phyloP scores from a whole-genome alignment of 1,284 basidiomycete genomes.

The Rhizoctonia solani region DNA sequence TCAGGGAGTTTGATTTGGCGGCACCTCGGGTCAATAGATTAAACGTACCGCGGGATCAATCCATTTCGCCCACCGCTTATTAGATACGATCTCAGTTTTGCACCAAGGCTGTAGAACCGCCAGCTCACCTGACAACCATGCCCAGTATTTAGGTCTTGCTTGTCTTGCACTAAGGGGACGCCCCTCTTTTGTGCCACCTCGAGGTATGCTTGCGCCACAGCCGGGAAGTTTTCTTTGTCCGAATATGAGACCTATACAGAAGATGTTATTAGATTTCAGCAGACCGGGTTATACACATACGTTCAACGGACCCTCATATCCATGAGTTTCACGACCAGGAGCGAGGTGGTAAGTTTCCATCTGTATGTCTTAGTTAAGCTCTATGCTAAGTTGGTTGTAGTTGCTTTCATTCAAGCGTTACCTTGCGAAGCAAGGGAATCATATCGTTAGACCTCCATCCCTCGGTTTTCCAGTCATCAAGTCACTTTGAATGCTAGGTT shows the following conservation, averaged over 20 bases:
- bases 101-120: background rate
- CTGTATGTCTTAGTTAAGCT: background rate
- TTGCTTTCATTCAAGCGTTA: background rate
- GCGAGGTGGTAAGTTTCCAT: constrained; percentile 18
- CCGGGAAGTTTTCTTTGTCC: constrained; percentile 6
- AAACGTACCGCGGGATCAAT: constrained; percentile 6
- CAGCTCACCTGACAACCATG: constrained; percentile 26
- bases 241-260: constrained; percentile 10
- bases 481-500: constrained; percentile 2
- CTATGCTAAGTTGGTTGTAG: too few relatives aligned
- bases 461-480: constrained; percentile 30
- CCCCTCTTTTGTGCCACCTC: constrained; percentile 7
- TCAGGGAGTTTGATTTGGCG: background rate
- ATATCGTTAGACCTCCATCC: constrained; percentile 23
- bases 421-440: constrained; percentile 20
- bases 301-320: constrained; percentile 15
- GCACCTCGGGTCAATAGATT: background rate
- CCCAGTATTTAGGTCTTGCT: constrained; percentile 20
- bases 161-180: constrained; percentile 10
- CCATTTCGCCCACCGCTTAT: constrained; percentile 16
- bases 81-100: background rate
- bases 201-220: constrained; percentile 15
- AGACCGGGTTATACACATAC: background rate
- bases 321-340: constrained; percentile 9
- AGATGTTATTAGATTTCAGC: background rate